Conservation (phyloP, 106 monocot genomes). For the Dendrobium nobile region DNA sequence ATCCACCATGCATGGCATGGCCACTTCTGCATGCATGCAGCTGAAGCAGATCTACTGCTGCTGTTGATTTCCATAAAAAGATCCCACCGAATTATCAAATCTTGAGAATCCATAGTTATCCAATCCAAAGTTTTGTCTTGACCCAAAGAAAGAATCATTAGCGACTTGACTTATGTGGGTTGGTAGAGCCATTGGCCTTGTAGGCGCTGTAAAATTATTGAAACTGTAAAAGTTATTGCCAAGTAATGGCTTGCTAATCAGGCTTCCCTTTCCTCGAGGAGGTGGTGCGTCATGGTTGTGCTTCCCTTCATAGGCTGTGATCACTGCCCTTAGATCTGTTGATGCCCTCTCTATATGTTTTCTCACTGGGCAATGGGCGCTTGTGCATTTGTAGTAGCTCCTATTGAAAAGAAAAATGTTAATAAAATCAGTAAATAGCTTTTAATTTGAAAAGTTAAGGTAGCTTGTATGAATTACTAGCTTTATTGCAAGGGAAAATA, state of each 20-base stretch:
- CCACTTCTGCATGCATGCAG: too few relatives aligned
- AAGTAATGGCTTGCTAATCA: not conserved
- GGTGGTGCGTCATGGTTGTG: conserved; percentile 80
- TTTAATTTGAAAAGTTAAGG: too few relatives aligned
- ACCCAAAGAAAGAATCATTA: not conserved
- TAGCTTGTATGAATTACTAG: too few relatives aligned
- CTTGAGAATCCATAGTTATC: not conserved
- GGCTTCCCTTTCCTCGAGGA: conserved; percentile 21
- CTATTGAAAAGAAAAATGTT: conserved; percentile 17
- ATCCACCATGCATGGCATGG: too few relatives aligned
- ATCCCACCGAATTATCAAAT: not conserved
- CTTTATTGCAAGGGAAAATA: too few relatives aligned
- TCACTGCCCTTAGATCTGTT: conserved; percentile 72
- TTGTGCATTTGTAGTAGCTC: conserved; percentile 88
- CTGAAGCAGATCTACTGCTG: too few relatives aligned
- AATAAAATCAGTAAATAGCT: too few relatives aligned
- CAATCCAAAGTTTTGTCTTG: not conserved
- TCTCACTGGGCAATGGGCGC: conserved; percentile 50
- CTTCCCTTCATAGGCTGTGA: conserved; percentile 79
- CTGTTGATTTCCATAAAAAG: too few relatives aligned
- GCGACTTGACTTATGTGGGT: not conserved
- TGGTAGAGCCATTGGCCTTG: not conserved
- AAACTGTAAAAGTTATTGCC: not conserved
- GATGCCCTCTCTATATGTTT: conserved; percentile 91
- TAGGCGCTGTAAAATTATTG: not conserved